Base-by-base conservation (phyloP, 306 rosid genomes). In the Alnus rubra region DNA sequence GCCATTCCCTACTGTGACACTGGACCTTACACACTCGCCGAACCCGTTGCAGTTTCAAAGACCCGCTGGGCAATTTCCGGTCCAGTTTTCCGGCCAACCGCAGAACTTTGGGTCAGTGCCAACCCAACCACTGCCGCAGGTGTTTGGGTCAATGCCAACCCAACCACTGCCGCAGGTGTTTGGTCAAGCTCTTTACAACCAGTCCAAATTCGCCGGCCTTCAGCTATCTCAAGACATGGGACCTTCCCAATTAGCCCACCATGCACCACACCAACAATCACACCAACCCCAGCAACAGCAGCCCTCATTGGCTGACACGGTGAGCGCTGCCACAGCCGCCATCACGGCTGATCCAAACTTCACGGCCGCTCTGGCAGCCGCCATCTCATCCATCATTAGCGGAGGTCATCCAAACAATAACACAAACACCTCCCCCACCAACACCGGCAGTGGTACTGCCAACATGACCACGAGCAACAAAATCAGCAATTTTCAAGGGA, bases 321-420 rank as follows among this genome's bases (percentile, higher is more conserved):
- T 93, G 62, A 92, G 88, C 55, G 98, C 98, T 0, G 98, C 98
- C 49, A 88, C 98, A 0, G 92, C 98, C 0, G 97, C 97, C 48
- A 91, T 96, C 87, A 89, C 99, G 0, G 79, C 94, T 5, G 97
- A 96, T 53, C 99, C 99, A 0, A 90, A 88, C 55, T 96, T 96
- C 89, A 91, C 96, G 0, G 99, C 98, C 0, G 99, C 87, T 0
- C 92, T 96, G 6, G 99, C 98, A 0, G 99, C 99, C 1, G 99
- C 99, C 14, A 93, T 96, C 84, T 87, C 96, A 62, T 91, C 98
- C 78, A 93, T 96, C 85, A 96, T 96, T 5, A 90, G 95, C 13
- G 92, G 96, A 39, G 84, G 80, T 49, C 87, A 84, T 11, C 49
- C 84, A 3, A 87, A 84, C 80, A 87, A 42, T 23, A 62, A 72